Evolutionary conservation across 108 stramenopile genomes (phyloP), one percentile per base, ranked within the genome.

Genomic region (Nitzschia sp.): DNA sequence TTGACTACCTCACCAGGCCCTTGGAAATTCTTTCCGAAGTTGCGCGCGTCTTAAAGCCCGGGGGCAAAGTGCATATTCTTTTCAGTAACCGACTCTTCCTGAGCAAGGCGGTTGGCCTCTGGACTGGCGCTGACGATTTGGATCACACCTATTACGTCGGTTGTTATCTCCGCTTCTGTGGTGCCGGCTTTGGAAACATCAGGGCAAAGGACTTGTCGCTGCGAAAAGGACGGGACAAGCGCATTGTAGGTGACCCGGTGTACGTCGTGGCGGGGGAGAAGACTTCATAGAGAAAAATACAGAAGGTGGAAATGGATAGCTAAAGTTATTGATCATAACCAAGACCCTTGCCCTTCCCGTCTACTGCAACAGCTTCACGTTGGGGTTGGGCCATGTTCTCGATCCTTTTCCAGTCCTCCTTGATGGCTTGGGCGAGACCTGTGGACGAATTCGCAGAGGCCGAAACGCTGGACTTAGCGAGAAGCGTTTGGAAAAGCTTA

Each of bases 11-110:
- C 35, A 89, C 82, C 26, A 68, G 81, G 59, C 97, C 96, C 6
- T 62, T 94, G 21, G 82, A 94, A 46, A 89, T 97, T 15, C 81
- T 96, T 68, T 78, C 78, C 45, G 97, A 98, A 77, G 83, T 85
- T 23, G 63, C 68, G 13, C 83, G 97, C 11, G 92, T 98, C 29
- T 59, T 97, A 66, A 87, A 90, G 66, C 81, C 92, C 0, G 91
- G 91, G 26, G 97, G 97, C 6, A 75, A 61, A 33, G 80, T 91
- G 32, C 91, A 95, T 46, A 86, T 98, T 65, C 30, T 94, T n/a
- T 94, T 97, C 69, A 94, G 93, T 33, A 98, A 98, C 73, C 84
- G 97, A 46, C 77, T 96, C 26, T 98, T 98, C 70, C 59, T 96
- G 11, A 91, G 72, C 60, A 98, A 98, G 79, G 84, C 81, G 2